phyloP scores from a whole-genome alignment of 768 basidiomycete species.

The Suillus alpinus region DNA sequence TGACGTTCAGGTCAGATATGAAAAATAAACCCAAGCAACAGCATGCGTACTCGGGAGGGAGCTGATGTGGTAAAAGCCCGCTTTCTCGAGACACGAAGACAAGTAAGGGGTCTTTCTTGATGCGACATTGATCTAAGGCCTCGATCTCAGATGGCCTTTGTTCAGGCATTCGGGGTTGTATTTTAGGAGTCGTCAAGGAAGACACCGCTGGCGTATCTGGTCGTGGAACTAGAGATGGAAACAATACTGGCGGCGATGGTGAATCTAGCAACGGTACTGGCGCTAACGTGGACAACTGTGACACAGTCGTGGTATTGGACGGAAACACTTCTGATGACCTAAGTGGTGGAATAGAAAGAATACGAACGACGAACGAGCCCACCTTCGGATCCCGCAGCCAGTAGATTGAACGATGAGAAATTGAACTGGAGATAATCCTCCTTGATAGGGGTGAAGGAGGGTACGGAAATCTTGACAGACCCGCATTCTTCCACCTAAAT shows the following conservation, averaged over 20 bases:
- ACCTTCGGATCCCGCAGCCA: not conserved
- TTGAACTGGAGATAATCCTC: not conserved
- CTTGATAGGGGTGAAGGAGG: not conserved
- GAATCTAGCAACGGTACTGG: not conserved
- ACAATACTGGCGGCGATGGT: not conserved
- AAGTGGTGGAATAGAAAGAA: not conserved
- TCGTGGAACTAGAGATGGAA: not conserved
- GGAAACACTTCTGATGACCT: not conserved
- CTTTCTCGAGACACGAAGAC: conserved; percentile 37
- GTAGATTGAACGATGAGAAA: too few species aligned
- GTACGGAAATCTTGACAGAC: too few species aligned
- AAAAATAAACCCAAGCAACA: conserved; percentile 47
- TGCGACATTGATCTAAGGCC: conserved; percentile 39
- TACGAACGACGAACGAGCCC: not conserved
- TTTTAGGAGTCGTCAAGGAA: not conserved
- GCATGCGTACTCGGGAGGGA: conserved; percentile 39
- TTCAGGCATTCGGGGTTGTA: not conserved
- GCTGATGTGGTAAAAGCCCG: conserved; percentile 19
- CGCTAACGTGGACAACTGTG: not conserved
- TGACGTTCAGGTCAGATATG: conserved; percentile 38
- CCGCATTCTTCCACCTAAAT: not conserved
- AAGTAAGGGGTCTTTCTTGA: conserved; percentile 37
- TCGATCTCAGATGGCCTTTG: conserved; percentile 41
- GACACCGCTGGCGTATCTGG: not conserved
- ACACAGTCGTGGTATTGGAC: not conserved